phyloP scores from a whole-genome alignment of 768 basidiomycete genomes.

The Phylloporus sp. region DNA sequence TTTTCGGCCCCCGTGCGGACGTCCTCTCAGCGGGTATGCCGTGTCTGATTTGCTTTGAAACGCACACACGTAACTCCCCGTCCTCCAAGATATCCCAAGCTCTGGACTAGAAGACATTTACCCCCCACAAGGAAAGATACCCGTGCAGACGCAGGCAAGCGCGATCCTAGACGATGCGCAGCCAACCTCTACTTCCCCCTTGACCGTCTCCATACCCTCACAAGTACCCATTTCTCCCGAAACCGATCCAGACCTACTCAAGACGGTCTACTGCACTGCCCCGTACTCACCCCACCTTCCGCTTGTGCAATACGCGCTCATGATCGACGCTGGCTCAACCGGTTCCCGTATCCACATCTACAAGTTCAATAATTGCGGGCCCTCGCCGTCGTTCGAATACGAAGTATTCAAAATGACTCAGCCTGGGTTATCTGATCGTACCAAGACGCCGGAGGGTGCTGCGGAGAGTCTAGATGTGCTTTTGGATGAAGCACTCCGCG shows the following conservation, averaged over 20 bases:
- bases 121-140: slow-evolving; percentile 17
- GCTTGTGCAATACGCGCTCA: slow-evolving; percentile 88
- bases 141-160: slow-evolving; percentile 1
- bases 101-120: slow-evolving; percentile 23
- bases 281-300: slow-evolving; percentile 46
- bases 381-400: slow-evolving; percentile 79
- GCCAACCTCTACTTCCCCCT: slow-evolving; percentile 1
- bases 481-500: slow-evolving; percentile 71
- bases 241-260: slow-evolving; percentile 66
- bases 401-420: slow-evolving; percentile 84
- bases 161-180: not conserved
- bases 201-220: slow-evolving; percentile 1
- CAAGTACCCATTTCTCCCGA: slow-evolving; percentile 52
- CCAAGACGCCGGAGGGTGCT: slow-evolving; percentile 56
- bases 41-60: not conserved
- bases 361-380: slow-evolving; percentile 90
- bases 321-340: slow-evolving; percentile 98
- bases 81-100: slow-evolving; percentile 11
- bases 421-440: slow-evolving; percentile 72
- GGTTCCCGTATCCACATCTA: slow-evolving; percentile 97
- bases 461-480: slow-evolving; percentile 76
- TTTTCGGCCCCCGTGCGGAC: slow-evolving; percentile 49
- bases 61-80: not conserved
- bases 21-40: slow-evolving; percentile 18
- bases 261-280: slow-evolving; percentile 65